Percentiles rank a stretch among this genome's conserved stretches.
Conservation (phyloP, 306 rosid genomes). For the Medicago arabica region DNA sequence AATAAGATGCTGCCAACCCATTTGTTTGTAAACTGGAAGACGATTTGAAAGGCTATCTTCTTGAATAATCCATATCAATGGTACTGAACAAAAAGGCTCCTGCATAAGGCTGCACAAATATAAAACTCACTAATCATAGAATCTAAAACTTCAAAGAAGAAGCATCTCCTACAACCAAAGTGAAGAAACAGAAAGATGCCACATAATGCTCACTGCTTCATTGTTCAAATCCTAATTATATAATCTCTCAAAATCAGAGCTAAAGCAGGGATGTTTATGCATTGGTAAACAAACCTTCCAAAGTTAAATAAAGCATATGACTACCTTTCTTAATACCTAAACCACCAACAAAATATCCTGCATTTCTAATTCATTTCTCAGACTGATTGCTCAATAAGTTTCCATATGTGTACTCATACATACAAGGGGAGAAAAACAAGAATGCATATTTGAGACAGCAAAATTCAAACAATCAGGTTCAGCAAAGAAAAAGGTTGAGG, state of each 20-base stretch:
- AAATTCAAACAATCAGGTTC: neutral
- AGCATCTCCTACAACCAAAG: constrained; percentile 25
- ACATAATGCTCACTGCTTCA: constrained; percentile 24
- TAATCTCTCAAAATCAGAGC: constrained; percentile 7
- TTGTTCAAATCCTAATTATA: constrained; percentile 32
- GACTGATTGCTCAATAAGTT: constrained; percentile 6
- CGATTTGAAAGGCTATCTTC: constrained; percentile 87
- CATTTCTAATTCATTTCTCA: constrained; percentile 29
- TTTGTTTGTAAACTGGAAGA: constrained; percentile 70
- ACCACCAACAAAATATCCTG: constrained; percentile 36
- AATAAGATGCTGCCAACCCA: constrained; percentile 75
- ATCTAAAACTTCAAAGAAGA: constrained; percentile 51
- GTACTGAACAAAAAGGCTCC: constrained; percentile 95
- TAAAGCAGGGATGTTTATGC: neutral
- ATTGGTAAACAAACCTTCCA: constrained; percentile 7
- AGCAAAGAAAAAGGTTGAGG: neutral
- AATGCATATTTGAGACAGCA: constrained; percentile 3
- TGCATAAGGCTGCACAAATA: constrained; percentile 99
- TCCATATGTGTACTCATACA: neutral
- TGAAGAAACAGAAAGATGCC: constrained; percentile 30
- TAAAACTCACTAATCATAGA: constrained; percentile 73
- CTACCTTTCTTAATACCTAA: constrained; percentile 15
- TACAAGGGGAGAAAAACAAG: constrained; percentile 7
- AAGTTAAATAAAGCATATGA: constrained; percentile 22
- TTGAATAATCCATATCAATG: constrained; percentile 94